Conservation (phyloP, 2,329 filamentous ascomycete species). For the Mariannaea elegans region DNA sequence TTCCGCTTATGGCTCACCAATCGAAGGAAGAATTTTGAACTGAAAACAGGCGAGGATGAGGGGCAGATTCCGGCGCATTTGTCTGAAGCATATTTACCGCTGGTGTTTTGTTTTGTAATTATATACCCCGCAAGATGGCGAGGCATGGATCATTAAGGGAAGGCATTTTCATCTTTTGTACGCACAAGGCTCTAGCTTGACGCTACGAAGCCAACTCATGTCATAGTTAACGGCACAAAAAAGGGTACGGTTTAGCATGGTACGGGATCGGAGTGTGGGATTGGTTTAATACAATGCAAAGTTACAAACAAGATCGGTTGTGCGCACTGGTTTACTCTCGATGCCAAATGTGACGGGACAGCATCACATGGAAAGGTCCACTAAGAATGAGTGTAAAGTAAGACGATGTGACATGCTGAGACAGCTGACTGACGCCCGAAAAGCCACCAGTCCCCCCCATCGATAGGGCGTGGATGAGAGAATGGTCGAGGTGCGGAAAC, state of each 20-base stretch:
- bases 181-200: constrained; percentile 37
- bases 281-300: constrained; percentile 7
- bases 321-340: neutral
- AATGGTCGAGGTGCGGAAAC: constrained; percentile 25
- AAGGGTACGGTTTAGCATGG: constrained; percentile 32
- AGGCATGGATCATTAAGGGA: constrained; percentile 23
- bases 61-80: constrained; percentile 5
- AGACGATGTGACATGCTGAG: constrained; percentile 1
- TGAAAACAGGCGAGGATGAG: constrained; percentile 19
- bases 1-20: constrained; percentile 27
- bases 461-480: neutral
- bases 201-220: constrained; percentile 37
- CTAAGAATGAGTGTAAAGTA: neutral
- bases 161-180: constrained; percentile 35
- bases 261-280: constrained; percentile 6
- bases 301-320: neutral
- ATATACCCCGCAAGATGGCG: constrained; percentile 24
- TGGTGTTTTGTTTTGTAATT: constrained; percentile 21
- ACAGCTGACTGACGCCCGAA: constrained; percentile 2
- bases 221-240: constrained; percentile 41
- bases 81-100: constrained; percentile 19
- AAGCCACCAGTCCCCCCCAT: neutral
- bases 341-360: neutral
- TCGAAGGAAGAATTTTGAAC: neutral
- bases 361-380: neutral